Evolutionary conservation across 495 filamentous ascomycete species (phyloP).

Genomic region (Aspergillus asperescens): DNA sequence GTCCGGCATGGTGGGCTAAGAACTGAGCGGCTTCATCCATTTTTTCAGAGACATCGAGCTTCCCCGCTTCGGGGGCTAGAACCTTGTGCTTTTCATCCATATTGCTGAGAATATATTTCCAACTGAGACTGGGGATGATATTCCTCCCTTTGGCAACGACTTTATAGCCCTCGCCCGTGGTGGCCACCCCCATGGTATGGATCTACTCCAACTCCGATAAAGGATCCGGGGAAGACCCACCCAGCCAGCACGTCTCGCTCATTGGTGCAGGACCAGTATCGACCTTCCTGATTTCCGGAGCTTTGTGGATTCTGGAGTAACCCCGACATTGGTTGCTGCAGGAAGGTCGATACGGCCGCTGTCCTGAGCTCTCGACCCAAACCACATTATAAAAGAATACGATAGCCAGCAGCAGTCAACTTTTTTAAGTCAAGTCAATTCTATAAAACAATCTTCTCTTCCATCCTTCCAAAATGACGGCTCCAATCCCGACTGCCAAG

Average conservation of each 20-base stretch:
- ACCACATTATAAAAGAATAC: neutral
- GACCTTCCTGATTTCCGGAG: neutral
- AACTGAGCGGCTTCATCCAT: conserved; percentile 11
- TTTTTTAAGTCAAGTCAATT: no score
- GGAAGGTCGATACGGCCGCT: no score
- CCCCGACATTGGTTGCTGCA: neutral
- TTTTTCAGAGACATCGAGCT: neutral
- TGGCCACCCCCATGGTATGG: neutral
- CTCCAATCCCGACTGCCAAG: neutral
- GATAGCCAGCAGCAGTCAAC: no score
- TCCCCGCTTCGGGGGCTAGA: neutral
- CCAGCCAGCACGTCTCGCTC: neutral
- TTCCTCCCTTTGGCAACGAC: neutral
- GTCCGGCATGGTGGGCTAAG: conserved; percentile 41
- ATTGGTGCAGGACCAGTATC: neutral
- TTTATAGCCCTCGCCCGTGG: no score
- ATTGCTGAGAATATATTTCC: no score
- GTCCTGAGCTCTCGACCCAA: no score
- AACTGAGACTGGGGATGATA: neutral
- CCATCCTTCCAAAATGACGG: neutral
- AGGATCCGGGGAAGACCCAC: conserved; percentile 2
- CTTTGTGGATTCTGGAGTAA: neutral
- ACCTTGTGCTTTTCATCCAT: no score
- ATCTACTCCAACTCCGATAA: conserved; percentile 1
- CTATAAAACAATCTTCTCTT: neutral